Percentiles rank a stretch among this genome's conserved stretches.
These are phyloP conservation scores for Nematodospora anomalae DNA, from an alignment of 1,139 yeast genomes.

Conservation along the genomic window DNA sequence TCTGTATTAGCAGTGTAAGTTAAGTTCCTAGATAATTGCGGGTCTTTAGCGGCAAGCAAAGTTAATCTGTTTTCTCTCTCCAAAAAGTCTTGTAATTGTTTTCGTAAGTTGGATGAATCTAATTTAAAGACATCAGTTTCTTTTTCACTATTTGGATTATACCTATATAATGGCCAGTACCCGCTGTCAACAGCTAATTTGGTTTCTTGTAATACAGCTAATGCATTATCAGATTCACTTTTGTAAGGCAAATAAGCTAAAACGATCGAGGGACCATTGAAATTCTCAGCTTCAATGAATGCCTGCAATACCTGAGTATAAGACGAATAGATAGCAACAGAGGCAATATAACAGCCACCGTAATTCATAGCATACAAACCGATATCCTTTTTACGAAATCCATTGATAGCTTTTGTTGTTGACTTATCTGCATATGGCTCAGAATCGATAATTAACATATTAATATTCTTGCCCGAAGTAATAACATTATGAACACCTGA, in stretches of 20 bases:
- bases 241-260: constrained; percentile 85
- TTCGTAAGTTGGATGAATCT: constrained; percentile 80
- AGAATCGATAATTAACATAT: constrained; percentile 87
- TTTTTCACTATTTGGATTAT: constrained; percentile 57
- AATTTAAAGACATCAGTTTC: constrained; percentile 63
- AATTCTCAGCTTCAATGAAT: constrained; percentile 81
- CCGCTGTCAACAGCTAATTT: constrained; percentile 91
- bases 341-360: constrained; percentile 88
- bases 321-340: constrained; percentile 90
- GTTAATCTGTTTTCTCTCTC: constrained; percentile 89
- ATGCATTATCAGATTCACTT: constrained; percentile 65
- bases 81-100: constrained; percentile 74
- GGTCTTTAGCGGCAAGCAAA: constrained; percentile 66
- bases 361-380: constrained; percentile 96
- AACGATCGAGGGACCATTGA: constrained; percentile 86
- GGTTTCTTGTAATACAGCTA: constrained; percentile 79
- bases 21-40: constrained; percentile 76
- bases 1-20: constrained; percentile 59
- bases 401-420: constrained; percentile 23
- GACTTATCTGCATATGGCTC: constrained; percentile 63
- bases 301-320: constrained; percentile 93
- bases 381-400: constrained; percentile 81
- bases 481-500: constrained; percentile 89
- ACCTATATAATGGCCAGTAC: constrained; percentile 93
- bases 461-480: constrained; percentile 73